Evolutionary conservation across 768 basidiomycete species (phyloP), one percentile per base, ranked within the genome.

Genomic region (Phallus indusiatus): DNA sequence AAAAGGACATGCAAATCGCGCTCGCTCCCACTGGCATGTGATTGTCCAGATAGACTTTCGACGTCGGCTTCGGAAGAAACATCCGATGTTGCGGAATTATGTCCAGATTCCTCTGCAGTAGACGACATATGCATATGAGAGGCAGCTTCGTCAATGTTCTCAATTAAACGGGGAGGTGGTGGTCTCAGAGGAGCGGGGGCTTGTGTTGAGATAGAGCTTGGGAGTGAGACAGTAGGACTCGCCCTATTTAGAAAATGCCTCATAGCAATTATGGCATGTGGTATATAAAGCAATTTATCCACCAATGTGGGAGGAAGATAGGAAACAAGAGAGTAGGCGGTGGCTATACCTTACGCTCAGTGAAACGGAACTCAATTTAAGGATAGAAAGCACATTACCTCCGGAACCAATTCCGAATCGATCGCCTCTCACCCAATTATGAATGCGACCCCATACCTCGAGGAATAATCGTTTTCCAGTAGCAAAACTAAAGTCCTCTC

Each of bases 331-430:
- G 76, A 75, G 64, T 90, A 90, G 6, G 88, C 88, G 35, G 74
- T 72, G 5, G 88, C 90, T 88, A 28, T 28, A 28, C 7, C 7
- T 28, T 28, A 28, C 59, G 47, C 24, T 34, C 22, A 63, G 61
- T 16, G n/a, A 11, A 51, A 8, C 50, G 47, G 54, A n/a, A 11
- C 21, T 61, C 52, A 52, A 35, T 49, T 33, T 18, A 46, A 17
- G 22, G 34, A 33, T 51, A 16, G 55, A 20, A 22, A 0, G 34
- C 18, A 71, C 80, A 65, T 42, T 66, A 91, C 89, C 88, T 70
- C 90, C 90, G 54, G 90, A 85, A 59, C 90, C 90, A 57, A 92
- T 72, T 18, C 82, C 79, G 65, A 88, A 81, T 37, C 87, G 71
- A 56, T 88, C 81, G 1, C 89, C 88, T 34, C 79, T 76, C 24